Evolutionary conservation across 495 filamentous ascomycete genomes (phyloP).

Genomic region (Aspergillus coremiiformis): DNA sequence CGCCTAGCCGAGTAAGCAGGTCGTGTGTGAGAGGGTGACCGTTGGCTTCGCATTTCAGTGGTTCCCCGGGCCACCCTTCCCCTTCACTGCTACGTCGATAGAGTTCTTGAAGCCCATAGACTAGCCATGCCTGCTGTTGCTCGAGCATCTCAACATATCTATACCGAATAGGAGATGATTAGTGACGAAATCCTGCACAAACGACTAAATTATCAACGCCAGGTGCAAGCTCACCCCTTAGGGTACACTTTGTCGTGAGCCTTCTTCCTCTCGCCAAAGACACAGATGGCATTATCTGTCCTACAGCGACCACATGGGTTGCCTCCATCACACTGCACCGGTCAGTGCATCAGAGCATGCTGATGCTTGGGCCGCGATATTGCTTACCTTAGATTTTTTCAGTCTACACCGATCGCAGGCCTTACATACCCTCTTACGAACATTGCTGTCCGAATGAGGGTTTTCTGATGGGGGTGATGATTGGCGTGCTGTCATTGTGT

Average conservation of each 20-base stretch:
- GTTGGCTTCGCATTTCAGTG: constrained; percentile 42
- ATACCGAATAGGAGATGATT: constrained; percentile 1
- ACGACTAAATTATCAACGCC: constrained; percentile 4
- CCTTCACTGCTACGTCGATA: constrained; percentile 46
- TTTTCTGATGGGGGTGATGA: constrained; percentile 39
- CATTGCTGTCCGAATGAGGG: constrained; percentile 36
- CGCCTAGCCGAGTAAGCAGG: constrained; percentile 52
- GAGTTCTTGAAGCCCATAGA: constrained; percentile 53
- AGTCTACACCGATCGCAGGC: constrained; percentile 57
- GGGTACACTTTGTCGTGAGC: constrained; percentile 57
- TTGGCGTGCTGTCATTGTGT: constrained; percentile 41
- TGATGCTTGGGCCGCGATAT: constrained; percentile 16
- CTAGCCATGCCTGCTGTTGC: constrained; percentile 58
- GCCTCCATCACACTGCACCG: constrained; percentile 50
- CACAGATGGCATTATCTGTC: constrained; percentile 53
- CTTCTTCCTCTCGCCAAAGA: constrained; percentile 57
- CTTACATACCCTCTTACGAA: constrained; percentile 51
- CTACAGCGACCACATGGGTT: constrained; percentile 54
- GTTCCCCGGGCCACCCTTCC: constrained; percentile 49
- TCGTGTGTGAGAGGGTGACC: constrained; percentile 62
- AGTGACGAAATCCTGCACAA: neutral
- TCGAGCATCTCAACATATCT: constrained; percentile 70
- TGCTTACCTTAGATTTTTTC: constrained; percentile 58
- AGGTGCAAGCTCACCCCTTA: constrained; percentile 47
- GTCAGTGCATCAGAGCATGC: constrained; percentile 20